phyloP scores from a whole-genome alignment of 2,329 filamentous ascomycete genomes.

The Macrophomina phaseolina region DNA sequence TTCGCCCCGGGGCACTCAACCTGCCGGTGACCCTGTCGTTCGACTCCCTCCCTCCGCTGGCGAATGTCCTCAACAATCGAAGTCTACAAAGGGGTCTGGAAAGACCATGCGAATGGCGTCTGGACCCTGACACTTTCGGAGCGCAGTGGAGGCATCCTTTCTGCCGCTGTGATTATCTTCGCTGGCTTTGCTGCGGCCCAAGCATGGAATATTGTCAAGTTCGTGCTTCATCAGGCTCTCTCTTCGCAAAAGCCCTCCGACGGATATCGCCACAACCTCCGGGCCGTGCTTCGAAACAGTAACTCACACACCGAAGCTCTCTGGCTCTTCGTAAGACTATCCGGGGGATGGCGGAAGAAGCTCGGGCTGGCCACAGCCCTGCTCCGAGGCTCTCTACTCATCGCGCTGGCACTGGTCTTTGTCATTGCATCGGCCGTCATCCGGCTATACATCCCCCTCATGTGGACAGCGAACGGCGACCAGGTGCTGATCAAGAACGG shows the following conservation, averaged over 20 bases:
- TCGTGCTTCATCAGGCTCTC: background rate
- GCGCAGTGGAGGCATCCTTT: background rate
- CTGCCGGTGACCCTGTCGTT: too few species aligned
- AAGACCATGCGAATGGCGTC: background rate
- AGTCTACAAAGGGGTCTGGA: background rate
- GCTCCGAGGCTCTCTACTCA: background rate
- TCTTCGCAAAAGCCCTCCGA: background rate
- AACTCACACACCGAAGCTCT: background rate
- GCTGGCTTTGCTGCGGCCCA: background rate
- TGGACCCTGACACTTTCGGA: background rate
- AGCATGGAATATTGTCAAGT: conserved; percentile 10
- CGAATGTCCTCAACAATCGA: background rate
- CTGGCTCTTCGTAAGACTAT: conserved; percentile 1
- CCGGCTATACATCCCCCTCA: conserved; percentile 3
- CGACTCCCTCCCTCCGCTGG: background rate
- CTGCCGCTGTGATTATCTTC: background rate
- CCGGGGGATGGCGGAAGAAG: conserved; percentile 1
- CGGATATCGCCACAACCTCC: conserved; percentile 5
- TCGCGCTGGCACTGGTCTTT: background rate
- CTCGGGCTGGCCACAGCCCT: background rate
- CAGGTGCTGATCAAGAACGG: background rate
- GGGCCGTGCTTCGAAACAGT: conserved; percentile 1
- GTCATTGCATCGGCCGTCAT: background rate
- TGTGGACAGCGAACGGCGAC: background rate
- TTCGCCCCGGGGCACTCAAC: too few species aligned